Conservation (phyloP, 768 basidiomycete species). For the Suillus subalutaceus region DNA sequence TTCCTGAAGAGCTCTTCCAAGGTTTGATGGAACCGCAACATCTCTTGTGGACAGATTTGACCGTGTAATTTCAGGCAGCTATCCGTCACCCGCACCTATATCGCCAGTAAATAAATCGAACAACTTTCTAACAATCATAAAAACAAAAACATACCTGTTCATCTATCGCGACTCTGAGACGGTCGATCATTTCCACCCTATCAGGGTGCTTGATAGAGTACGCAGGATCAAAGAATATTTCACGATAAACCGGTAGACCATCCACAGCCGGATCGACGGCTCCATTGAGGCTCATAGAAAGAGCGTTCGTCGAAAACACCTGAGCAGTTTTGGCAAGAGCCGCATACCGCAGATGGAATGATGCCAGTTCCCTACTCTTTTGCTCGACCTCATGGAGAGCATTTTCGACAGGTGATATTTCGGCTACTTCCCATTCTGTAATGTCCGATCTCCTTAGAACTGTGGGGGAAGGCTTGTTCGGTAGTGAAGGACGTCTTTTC, state of each 20-base stretch:
- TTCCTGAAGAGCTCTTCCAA: slow-evolving; percentile 84
- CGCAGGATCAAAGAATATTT: slow-evolving; percentile 71
- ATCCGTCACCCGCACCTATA: slow-evolving; percentile 77
- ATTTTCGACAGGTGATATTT: slow-evolving; percentile 85
- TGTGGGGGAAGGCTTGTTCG: slow-evolving; percentile 90
- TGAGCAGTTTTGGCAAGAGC: slow-evolving; percentile 79
- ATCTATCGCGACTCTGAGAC: slow-evolving; percentile 74
- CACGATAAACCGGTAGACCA: slow-evolving; percentile 75
- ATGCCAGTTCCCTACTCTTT: slow-evolving; percentile 77
- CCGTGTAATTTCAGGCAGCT: slow-evolving; percentile 84
- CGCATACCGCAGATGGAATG: slow-evolving; percentile 70
- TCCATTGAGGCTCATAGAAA: slow-evolving; percentile 86
- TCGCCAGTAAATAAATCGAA: slow-evolving; percentile 8
- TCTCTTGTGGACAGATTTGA: slow-evolving; percentile 80
- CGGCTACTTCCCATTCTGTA: slow-evolving; percentile 63
- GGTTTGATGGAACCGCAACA: slow-evolving; percentile 91
- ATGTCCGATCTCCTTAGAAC: slow-evolving; percentile 90
- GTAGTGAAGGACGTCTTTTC: slow-evolving; percentile 90
- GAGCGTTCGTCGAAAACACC: slow-evolving; percentile 71
- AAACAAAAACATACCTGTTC: slow-evolving; percentile 63
- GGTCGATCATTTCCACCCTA: slow-evolving; percentile 68
- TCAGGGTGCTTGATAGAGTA: slow-evolving; percentile 73
- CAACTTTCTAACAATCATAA: not conserved
- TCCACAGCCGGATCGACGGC: slow-evolving; percentile 83
- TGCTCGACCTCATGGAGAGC: slow-evolving; percentile 81